These are phyloP conservation scores for Pyrenopolyporus hunteri DNA, from an alignment of 495 filamentous ascomycete species.

Conservation along the genomic window DNA sequence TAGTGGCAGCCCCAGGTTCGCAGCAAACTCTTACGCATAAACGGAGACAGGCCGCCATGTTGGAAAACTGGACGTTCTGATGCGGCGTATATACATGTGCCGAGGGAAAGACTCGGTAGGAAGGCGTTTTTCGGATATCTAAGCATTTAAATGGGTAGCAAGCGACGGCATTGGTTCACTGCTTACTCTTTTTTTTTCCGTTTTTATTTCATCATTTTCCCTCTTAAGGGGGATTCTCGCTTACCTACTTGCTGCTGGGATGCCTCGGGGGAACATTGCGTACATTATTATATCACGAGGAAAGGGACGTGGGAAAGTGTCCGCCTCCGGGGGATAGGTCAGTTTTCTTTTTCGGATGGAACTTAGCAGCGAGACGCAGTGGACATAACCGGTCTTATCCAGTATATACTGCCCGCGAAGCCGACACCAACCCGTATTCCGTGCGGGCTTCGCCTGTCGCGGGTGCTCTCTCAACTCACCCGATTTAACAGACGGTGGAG, in stretches of 20 bases:
- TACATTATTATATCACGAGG: conserved; percentile 22
- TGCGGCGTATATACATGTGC: conserved; percentile 17
- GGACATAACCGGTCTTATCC: conserved; percentile 26
- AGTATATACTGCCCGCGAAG: conserved; percentile 23
- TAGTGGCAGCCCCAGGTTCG: conserved; percentile 33
- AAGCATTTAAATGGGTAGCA: conserved; percentile 37
- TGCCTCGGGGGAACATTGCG: conserved; percentile 1
- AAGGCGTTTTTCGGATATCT: conserved; percentile 25
- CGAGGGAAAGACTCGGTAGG: conserved; percentile 14
- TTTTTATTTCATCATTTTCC: conserved; percentile 20
- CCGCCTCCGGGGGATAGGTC: conserved; percentile 8
- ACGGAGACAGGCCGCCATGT: conserved; percentile 40
- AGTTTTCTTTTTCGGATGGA: not conserved
- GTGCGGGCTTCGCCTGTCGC: not conserved
- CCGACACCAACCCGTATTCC: no score
- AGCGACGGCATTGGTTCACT: conserved; percentile 38
- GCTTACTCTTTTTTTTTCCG: conserved; percentile 27
- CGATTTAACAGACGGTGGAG: no score
- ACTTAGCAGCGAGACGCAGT: not conserved
- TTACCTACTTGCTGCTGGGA: conserved; percentile 2
- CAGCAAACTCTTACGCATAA: conserved; percentile 40
- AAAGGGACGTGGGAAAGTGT: conserved; percentile 1
- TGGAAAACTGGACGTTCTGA: conserved; percentile 47
- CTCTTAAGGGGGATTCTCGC: conserved; percentile 4
- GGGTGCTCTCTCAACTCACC: not conserved